A percentile compares a stretch with the other conserved stretches of the same genome.
phyloP scores from a whole-genome alignment of 2,329 filamentous ascomycete genomes.

The Colletotrichum incanum region DNA sequence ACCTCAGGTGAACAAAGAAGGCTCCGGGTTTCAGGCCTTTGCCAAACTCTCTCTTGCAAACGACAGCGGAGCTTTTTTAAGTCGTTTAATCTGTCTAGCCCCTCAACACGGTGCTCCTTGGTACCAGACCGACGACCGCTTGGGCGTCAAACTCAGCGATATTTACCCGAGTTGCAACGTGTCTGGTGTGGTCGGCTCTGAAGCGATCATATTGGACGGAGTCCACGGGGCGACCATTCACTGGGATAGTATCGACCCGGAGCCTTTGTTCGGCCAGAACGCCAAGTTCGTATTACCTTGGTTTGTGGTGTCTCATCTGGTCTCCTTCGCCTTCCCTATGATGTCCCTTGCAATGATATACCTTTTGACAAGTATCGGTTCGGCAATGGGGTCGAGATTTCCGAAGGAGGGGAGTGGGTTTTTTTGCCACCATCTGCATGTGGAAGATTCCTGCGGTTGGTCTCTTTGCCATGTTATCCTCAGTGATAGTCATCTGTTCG shows the following conservation, averaged over 20 bases:
- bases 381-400: not conserved
- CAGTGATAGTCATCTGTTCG: not conserved
- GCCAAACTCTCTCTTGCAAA: constrained; percentile 54
- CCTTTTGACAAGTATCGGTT: not conserved
- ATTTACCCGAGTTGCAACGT: constrained; percentile 53
- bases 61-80: constrained; percentile 53
- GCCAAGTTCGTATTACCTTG: not conserved
- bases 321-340: not conserved
- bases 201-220: constrained; percentile 54
- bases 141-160: constrained; percentile 52
- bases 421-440: not conserved
- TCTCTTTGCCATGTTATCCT: not conserved
- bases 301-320: not conserved
- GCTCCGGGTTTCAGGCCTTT: constrained; percentile 56
- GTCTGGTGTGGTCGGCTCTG: constrained; percentile 52
- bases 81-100: constrained; percentile 52
- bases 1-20: constrained; percentile 51
- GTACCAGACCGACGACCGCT: constrained; percentile 53
- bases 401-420: not conserved
- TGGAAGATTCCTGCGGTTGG: not conserved
- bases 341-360: not conserved
- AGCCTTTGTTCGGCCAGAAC: not conserved
- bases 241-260: constrained; percentile 52
- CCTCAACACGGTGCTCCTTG: constrained; percentile 48
- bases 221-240: constrained; percentile 51